Conservation (phyloP, 2,329 filamentous ascomycete species). For the Pseudogymnoascus sp. region DNA sequence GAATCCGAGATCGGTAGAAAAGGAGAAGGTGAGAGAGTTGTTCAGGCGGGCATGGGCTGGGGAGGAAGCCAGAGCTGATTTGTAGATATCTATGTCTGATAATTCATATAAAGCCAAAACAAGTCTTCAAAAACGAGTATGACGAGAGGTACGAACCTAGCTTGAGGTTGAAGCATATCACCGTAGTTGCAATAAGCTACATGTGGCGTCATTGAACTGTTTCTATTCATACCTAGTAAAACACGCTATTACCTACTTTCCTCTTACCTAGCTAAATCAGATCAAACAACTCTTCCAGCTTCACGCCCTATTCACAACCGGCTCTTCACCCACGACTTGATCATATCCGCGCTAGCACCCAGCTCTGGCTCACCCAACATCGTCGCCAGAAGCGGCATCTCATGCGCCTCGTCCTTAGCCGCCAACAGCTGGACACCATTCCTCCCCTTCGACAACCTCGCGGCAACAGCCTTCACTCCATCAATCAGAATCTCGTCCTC, state of each 20-base stretch:
- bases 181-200: slow-evolving; percentile 12
- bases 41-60: slow-evolving; percentile 55
- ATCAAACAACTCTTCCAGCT: background rate
- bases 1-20: slow-evolving; percentile 50
- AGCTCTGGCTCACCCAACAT: slow-evolving; percentile 19
- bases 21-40: slow-evolving; percentile 44
- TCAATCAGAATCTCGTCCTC: slow-evolving; percentile 50
- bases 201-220: background rate
- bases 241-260: background rate
- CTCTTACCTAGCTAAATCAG: background rate
- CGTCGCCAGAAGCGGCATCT: slow-evolving; percentile 21
- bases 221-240: slow-evolving; percentile 4
- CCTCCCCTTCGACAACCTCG: slow-evolving; percentile 14
- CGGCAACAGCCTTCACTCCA: slow-evolving; percentile 36
- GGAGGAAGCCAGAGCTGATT: slow-evolving; percentile 46
- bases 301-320: slow-evolving; percentile 16
- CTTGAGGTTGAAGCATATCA: slow-evolving; percentile 13
- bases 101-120: too few species aligned
- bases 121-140: too few species aligned
- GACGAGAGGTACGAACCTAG: too few species aligned
- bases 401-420: slow-evolving; percentile 24
- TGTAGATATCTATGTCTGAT: slow-evolving; percentile 29
- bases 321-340: slow-evolving; percentile 21
- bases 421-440: slow-evolving; percentile 13
- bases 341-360: slow-evolving; percentile 19